Evolutionary conservation across 768 basidiomycete species (phyloP), one percentile per base, ranked within the genome.

Genomic region (Leucocoprinus leucothites): DNA sequence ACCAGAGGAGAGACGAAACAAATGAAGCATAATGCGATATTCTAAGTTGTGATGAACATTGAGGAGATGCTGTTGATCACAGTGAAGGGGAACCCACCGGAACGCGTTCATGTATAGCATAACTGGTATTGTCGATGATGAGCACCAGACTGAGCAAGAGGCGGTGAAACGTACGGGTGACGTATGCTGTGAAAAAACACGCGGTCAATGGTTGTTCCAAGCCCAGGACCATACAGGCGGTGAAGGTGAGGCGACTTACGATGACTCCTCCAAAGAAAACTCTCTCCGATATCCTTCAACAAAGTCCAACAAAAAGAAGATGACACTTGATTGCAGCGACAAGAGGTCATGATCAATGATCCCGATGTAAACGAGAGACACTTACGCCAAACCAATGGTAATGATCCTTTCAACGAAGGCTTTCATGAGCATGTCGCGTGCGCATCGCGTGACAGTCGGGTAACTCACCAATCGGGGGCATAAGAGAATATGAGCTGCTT

Each of bases 201-300:
- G 50, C 57, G 56, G 57, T 65, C 62, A 64, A 59, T 63, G 46
- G 58, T 55, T 26, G 28, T 31, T 2, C 25, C 13, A 41, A 21
- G 2, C 1, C 1, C 42, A 34, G 5, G 26, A 49, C 42, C 40
- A 47, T 38, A 13, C 4, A n/a, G 38, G 11, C 38, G 38, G 16
- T 4, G 38, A n/a, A 38, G 14, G 18, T 34, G 13, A 46, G 48
- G 46, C 24, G 49, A 56, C 36, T 61, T 62, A 91, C 85, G 89
- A 82, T 18, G 82, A 82, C 70, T 96, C 93, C 40, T 76, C 69
- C 21, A 94, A 70, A 1, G 90, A 92, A 69, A 96, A 96, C 38
- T 80, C 76, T 56, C 94, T 74, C 66, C 84, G 77, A 70, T 85
- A 94, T 6, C 90, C 89, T 49, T 83, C 72, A 9, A 92, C 71